These are phyloP conservation scores for Penicillium crustosum DNA, from an alignment of 2,329 filamentous ascomycete species.

Conservation along the genomic window DNA sequence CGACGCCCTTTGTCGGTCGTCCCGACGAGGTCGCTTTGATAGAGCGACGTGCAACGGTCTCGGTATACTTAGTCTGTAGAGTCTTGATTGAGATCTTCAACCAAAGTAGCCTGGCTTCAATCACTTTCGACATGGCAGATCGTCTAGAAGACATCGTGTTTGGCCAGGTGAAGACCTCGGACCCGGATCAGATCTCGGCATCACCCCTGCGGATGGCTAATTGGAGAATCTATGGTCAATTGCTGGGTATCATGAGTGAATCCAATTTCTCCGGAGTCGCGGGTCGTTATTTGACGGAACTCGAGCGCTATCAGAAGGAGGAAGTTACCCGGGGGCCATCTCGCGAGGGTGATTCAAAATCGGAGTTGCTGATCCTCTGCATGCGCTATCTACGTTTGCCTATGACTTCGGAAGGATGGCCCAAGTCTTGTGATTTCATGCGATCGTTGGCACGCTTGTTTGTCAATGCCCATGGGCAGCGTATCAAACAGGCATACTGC, in stretches of 20 bases:
- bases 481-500: conserved; percentile 91
- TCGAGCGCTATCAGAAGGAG: conserved; percentile 76
- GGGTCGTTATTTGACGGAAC: conserved; percentile 75
- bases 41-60: conserved; percentile 87
- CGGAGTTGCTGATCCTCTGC: conserved; percentile 82
- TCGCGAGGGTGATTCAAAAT: conserved; percentile 72
- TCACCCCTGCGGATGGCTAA: conserved; percentile 88
- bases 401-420: conserved; percentile 72
- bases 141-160: conserved; percentile 96
- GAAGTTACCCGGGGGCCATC: conserved; percentile 50
- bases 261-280: conserved; percentile 85
- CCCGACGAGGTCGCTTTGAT: conserved; percentile 75
- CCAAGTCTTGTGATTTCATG: conserved; percentile 86
- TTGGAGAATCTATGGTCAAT: conserved; percentile 89
- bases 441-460: conserved; percentile 79
- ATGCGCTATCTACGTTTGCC: conserved; percentile 87
- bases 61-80: conserved; percentile 92
- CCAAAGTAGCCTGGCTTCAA: conserved; percentile 77
- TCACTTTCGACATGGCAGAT: conserved; percentile 89
- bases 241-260: conserved; percentile 94
- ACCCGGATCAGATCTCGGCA: conserved; percentile 68
- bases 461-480: conserved; percentile 78
- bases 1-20: conserved; percentile 43
- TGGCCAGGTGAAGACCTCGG: conserved; percentile 85
- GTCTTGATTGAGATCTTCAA: conserved; percentile 92